Base-by-base conservation (phyloP, 2,329 filamentous ascomycete genomes). In the Epichloe scottii region DNA sequence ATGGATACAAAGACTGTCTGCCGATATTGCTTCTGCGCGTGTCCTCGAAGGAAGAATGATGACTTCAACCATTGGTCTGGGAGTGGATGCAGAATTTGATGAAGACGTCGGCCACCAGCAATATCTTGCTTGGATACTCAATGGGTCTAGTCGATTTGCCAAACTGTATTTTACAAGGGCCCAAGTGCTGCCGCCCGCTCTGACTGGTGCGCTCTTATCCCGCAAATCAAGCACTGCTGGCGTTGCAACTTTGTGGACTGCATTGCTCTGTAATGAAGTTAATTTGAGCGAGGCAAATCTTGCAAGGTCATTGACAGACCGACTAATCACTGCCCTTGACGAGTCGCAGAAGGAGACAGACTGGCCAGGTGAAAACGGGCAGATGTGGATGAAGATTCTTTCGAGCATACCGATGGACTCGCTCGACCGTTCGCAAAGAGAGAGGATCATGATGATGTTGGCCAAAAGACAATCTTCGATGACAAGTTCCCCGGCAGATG, bases 361-460 rank as follows among this genome's bases (percentile, higher is more conserved):
- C 12, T 67, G 64, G 65, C 63, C 61, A n/a, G 59, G 56, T 11
- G 60, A 62, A 30, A 51, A 51, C 10, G 62, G 59, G 8, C 59
- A 62, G 37, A 51, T 61, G 15, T 64, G 60, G 58, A 64, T 70
- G 3, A 60, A 58, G 26, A 60, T 56, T 1, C 55, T 75, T 30
- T 61, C 65, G 19, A 56, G 55, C 26, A 54, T 69, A 19, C 70
- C 71, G 0, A 54, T 60, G 3, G 71, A 73, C 46, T 62, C 65
- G 0, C 64, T 76, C 8, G 66, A 62, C 15, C 72, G 72, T 15
- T 60, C 62, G 21, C 65, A 72, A 23, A 68, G 74, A 48, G 73
- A 77, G 55, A 62, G 58, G 6, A 61, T 75, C 5, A 68, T 76
- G 65, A 56, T 55, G 0, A 54, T 63, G 2, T 54, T 73, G 3